Evolutionary conservation across 805 yeast species (phyloP).

Genomic region (Yamadazyma kitorensis): DNA sequence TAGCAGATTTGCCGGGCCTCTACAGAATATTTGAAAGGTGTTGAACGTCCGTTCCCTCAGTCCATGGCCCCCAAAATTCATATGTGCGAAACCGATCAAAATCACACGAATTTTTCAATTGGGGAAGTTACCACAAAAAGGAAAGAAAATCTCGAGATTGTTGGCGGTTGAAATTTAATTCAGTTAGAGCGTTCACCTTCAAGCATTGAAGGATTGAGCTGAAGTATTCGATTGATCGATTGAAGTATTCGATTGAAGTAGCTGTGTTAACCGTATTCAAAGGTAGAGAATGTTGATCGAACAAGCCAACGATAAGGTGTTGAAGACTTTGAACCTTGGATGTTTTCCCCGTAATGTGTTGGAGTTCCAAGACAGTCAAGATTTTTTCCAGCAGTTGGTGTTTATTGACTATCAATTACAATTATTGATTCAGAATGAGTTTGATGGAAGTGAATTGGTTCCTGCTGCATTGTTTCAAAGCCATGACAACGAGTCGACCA

Average conservation of each 20-base stretch:
- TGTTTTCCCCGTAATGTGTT: slow-evolving; percentile 35
- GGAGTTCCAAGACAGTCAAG: slow-evolving; percentile 31
- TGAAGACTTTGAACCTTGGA: slow-evolving; percentile 31
- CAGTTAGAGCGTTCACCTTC: too few species aligned
- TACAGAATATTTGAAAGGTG: slow-evolving; percentile 94
- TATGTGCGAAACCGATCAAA: too few species aligned
- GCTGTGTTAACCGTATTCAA: too few species aligned
- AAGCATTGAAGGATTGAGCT: too few species aligned
- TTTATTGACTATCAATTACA: slow-evolving; percentile 40
- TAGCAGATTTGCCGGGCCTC: slow-evolving; percentile 88
- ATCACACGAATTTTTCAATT: too few species aligned
- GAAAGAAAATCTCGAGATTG: too few species aligned
- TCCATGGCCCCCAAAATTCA: too few species aligned
- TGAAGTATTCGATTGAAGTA: too few species aligned
- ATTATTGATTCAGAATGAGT: slow-evolving; percentile 26
- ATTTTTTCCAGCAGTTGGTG: slow-evolving; percentile 30
- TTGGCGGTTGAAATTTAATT: too few species aligned
- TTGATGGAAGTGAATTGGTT: slow-evolving; percentile 22
- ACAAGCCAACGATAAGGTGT: slow-evolving; percentile 21
- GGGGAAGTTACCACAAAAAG: too few species aligned
- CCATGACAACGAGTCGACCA: slow-evolving; percentile 8
- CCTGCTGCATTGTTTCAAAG: slow-evolving; percentile 9
- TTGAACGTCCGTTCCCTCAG: too few species aligned
- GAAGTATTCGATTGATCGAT: too few species aligned
- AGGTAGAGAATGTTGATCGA: slow-evolving; percentile 29